Base-by-base conservation (phyloP, 2,329 filamentous ascomycete genomes). In the Monilinia vaccinii-corymbosi region DNA sequence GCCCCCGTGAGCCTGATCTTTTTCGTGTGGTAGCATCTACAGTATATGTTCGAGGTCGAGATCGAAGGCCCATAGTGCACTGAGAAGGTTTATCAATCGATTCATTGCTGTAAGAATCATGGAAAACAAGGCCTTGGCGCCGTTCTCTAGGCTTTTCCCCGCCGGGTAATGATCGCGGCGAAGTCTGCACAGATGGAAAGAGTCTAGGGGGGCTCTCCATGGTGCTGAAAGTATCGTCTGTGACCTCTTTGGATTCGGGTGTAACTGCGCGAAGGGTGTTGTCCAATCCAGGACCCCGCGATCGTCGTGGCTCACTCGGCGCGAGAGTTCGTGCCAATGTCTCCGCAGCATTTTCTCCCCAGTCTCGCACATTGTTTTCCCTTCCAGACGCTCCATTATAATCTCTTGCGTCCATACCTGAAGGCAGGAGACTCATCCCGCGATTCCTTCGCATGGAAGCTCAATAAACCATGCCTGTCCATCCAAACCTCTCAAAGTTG, bases 261-360 rank as follows among this genome's bases (percentile, higher is more conserved):
- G 86, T 88, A 64, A 88, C 84, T 60, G 85, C 76, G 64, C 86
- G 83, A 68, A 86, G 81, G 49, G 80, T 81, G 64, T 72, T 69
- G 65, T 76, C 73, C 62, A 68, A 65, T 68, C 62, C 68, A 66
- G 61, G 67, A 16, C 58, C 52, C 62, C 62, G 72, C 67, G 40
- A 66, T n/a, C 63, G 53, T 45, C 61, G 51, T 55, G 66, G 65
- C 49, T 63, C 64, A 4, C 67, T 67, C 36, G 56, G 47, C 34
- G 56, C 32, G 56, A 71, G 45, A 13, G 62, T 67, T 59, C 65
- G 62, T 36, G 64, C 58, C 51, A 70, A 50, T 40, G 66, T 69
- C 53, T 70, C 68, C 9, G 65, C 56, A 11, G 68, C 65, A 65
- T 67, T 69, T 60, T 58, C 61, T 60, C 67, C 68, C 70, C 63